These are phyloP conservation scores for Mortierella polycephala DNA, from an alignment of 371 early-diverging fungal species.

Conservation along the genomic window DNA sequence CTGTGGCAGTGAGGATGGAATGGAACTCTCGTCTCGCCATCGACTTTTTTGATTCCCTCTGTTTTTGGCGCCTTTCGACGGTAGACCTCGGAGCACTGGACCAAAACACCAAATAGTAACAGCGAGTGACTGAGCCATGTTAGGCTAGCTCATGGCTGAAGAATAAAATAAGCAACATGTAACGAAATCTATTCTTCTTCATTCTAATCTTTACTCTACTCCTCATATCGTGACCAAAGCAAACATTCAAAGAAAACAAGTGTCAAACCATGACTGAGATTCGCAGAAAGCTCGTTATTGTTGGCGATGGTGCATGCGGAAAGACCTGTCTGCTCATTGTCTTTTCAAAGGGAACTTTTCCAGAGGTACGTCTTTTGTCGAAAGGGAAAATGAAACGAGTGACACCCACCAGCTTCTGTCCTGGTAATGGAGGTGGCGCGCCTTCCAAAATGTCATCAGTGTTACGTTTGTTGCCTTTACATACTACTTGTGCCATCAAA, in stretches of 20 bases:
- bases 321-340: constrained; percentile 97
- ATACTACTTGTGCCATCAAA: too few relatives aligned
- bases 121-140: not conserved
- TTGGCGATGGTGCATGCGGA: constrained; percentile 98
- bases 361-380: constrained; percentile 71
- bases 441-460: too few relatives aligned
- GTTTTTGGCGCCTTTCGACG: not conserved
- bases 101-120: constrained; percentile 17
- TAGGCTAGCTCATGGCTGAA: not conserved
- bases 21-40: not conserved
- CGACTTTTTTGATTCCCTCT: not conserved
- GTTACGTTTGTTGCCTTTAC: too few relatives aligned
- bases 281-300: constrained; percentile 95
- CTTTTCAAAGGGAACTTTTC: constrained; percentile 93
- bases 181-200: not conserved
- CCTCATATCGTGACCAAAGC: not conserved
- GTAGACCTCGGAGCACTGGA: not conserved
- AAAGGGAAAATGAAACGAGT: too few relatives aligned
- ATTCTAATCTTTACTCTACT: not conserved
- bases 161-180: not conserved
- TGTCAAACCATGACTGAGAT: constrained; percentile 76
- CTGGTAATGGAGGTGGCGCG: too few relatives aligned
- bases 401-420: too few relatives aligned
- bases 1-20: not conserved
- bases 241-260: not conserved